Base-by-base conservation (phyloP, 495 filamentous ascomycete genomes). In the Oidiodendron maius region DNA sequence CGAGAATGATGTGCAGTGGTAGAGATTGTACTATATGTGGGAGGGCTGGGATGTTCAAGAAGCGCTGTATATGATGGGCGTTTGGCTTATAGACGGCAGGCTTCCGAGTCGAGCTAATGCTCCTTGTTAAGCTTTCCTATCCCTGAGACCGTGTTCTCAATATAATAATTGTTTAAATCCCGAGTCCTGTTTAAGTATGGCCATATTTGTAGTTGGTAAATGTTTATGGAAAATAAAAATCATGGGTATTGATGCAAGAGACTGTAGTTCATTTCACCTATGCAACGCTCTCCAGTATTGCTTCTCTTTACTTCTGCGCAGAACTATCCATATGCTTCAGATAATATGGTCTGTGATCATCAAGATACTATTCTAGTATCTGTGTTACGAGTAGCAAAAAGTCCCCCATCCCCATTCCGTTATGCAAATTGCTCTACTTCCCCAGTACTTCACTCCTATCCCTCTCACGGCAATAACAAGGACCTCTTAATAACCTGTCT, bases 401-500 rank as follows among this genome's bases (percentile, higher is more conserved):
- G 23, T 34, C 32, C 32, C 24, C 49, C 32, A 35, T 42, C 21
- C 49, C 40, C 20, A 32, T 38, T 32, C 44, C 28, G 20, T 11
- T 53, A 51, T 50, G 32, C 46, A 38, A 40, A 44, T 46, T 26
- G 18, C 26, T 30, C 44, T 20, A 30, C 26, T 5, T 44, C 18
- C 48, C 18, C 37, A 15, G 10, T 17, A 10, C 30, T 45, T 40
- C 34, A 3, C 30, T 40, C 8, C 34, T 26, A 36, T 4, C 42
- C 9, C 30, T 18, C 37, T 3, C n/a, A 6, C 17, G 1, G 11
- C 22, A 16, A 34, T 40, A 21, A 20, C 20, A 35, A 16, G 1
- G 21, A 20, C 37, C 28, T 24, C 23, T 64, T 80, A 91, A 70
- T 90, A 91, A 20, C 83, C 82, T 20, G 69, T 64, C 44, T 74